Evolutionary conservation across 2,329 filamentous ascomycete species (phyloP).

Genomic region (Zalaria obscura): DNA sequence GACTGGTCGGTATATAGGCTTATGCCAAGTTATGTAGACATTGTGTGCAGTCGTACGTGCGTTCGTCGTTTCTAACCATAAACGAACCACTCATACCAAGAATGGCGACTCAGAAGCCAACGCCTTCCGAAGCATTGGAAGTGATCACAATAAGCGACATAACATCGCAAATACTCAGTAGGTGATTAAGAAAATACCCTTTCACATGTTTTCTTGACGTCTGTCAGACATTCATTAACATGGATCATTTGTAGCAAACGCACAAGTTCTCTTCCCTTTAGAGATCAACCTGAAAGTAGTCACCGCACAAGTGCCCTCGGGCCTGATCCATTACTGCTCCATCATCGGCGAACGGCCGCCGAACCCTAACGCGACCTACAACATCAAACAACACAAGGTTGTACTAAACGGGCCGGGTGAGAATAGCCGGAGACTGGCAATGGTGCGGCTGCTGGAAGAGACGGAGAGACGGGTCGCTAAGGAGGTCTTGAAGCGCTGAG

Average conservation of each 20-base stretch:
- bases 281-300: conserved; percentile 10
- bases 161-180: conserved; percentile 7
- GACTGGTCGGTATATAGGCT: too few species aligned
- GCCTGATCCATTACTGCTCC: conserved; percentile 7
- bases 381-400: conserved; percentile 9
- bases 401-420: conserved; percentile 9
- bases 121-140: background rate
- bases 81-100: too few species aligned
- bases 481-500: conserved; percentile 8
- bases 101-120: too few species aligned
- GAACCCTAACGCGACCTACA: conserved; percentile 8
- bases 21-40: too few species aligned
- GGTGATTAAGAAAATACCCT: background rate
- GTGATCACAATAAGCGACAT: conserved; percentile 5
- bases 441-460: conserved; percentile 11
- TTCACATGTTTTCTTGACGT: conserved; percentile 1
- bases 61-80: too few species aligned
- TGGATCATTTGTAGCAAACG: conserved; percentile 9
- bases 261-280: conserved; percentile 9
- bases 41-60: too few species aligned
- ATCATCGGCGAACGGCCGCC: conserved; percentile 6
- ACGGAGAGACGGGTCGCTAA: conserved; percentile 10
- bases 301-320: conserved; percentile 7
- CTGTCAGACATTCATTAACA: background rate
- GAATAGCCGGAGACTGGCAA: conserved; percentile 6